These are phyloP conservation scores for Lentinula lateritia DNA, from an alignment of 768 basidiomycete genomes.

Conservation along the genomic window DNA sequence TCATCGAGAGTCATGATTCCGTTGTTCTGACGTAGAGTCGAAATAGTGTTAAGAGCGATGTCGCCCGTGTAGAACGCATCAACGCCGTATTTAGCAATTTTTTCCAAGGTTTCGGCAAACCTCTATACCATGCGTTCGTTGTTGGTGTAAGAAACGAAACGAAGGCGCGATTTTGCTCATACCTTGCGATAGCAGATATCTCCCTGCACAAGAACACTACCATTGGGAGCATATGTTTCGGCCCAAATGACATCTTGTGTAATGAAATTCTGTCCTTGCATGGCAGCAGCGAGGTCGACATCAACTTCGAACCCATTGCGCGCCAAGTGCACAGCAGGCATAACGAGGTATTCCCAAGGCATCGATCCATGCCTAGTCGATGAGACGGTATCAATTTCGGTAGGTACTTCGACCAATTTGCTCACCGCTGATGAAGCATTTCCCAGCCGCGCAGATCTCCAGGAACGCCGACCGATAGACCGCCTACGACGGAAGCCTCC, in stretches of 20 bases:
- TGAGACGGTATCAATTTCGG: neutral
- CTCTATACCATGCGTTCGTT: conserved; percentile 5
- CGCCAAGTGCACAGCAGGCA: conserved; percentile 36
- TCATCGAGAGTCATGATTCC: conserved; percentile 15
- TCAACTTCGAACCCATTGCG: conserved; percentile 14
- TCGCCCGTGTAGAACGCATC: conserved; percentile 17
- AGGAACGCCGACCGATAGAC: conserved; percentile 42
- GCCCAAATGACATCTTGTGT: conserved; percentile 17
- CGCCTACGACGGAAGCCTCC: conserved; percentile 34
- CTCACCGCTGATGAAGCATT: conserved; percentile 26
- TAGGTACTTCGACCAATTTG: neutral
- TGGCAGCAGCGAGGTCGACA: conserved; percentile 13
- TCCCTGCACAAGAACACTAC: conserved; percentile 12
- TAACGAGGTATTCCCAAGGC: conserved; percentile 38
- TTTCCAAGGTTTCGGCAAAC: conserved; percentile 19
- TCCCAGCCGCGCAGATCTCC: conserved; percentile 45
- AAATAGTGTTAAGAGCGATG: conserved; percentile 11
- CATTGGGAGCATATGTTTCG: conserved; percentile 22
- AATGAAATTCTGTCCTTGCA: conserved; percentile 3
- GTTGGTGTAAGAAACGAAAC: too few relatives aligned
- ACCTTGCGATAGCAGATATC: conserved; percentile 18
- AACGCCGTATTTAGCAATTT: conserved; percentile 14
- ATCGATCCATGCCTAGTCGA: conserved; percentile 32
- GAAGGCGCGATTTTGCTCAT: neutral
- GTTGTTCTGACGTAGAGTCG: conserved; percentile 9